Evolutionary conservation across 1,139 yeast genomes (phyloP).

Genomic region (Petasospora fabianii): DNA sequence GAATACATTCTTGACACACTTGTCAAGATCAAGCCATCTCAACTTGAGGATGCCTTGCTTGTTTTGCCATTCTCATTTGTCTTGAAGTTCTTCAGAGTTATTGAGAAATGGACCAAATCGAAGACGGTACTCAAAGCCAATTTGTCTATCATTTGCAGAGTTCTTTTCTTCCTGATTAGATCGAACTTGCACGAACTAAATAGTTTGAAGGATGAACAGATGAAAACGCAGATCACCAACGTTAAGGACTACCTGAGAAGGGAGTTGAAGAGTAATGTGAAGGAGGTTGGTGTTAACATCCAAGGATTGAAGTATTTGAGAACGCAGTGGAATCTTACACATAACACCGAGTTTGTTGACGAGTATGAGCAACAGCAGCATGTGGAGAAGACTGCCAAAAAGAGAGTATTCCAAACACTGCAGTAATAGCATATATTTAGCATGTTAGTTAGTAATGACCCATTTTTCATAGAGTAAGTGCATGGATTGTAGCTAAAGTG

Average conservation of each 20-base stretch:
- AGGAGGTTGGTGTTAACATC: constrained; percentile 78
- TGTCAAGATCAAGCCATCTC: constrained; percentile 70
- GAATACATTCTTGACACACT: constrained; percentile 74
- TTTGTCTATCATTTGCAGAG: constrained; percentile 65
- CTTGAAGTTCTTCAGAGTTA: constrained; percentile 61
- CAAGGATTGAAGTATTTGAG: constrained; percentile 76
- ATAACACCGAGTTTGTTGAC: constrained; percentile 70
- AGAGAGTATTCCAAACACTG: constrained; percentile 59
- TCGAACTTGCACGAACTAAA: constrained; percentile 74
- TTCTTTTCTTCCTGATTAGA: constrained; percentile 68
- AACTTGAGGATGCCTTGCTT: constrained; percentile 85
- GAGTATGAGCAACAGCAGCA: constrained; percentile 56
- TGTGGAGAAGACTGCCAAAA: constrained; percentile 54
- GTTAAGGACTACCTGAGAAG: constrained; percentile 55
- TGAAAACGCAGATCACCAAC: constrained; percentile 54
- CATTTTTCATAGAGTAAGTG: too few species aligned
- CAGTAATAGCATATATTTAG: constrained; percentile 7
- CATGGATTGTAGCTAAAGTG: too few species aligned
- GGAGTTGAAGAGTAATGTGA: constrained; percentile 49
- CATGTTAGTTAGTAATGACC: background rate
- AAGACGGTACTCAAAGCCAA: constrained; percentile 41
- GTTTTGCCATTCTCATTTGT: constrained; percentile 90
- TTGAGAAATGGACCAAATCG: constrained; percentile 69
- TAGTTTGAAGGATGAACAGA: constrained; percentile 57
- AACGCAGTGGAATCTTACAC: constrained; percentile 76